Evolutionary conservation across 306 rosid species (phyloP), one percentile per base, ranked within the genome.

Genomic region (Cicer bijugum): DNA sequence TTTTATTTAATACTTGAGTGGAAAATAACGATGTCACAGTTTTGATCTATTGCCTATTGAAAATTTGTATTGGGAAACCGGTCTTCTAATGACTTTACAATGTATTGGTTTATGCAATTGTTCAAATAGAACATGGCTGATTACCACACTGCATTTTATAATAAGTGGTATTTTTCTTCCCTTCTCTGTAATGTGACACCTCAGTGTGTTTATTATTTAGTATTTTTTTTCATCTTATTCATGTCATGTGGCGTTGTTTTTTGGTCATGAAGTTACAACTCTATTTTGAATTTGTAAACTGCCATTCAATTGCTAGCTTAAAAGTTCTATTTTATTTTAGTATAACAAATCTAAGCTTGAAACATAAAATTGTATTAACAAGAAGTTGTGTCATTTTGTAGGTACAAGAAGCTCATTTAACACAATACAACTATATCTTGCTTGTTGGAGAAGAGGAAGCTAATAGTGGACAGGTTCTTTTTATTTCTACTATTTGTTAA

Each of bases 371-470:
- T 60, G 45, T 59, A 42, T 53, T 81, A 68, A 69, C 71, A 45
- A 28, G 58, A 71, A 35, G 2, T 80, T 52, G 58, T 83, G 68
- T 44, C 50, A 77, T 72, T 55, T 45, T 84, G 73, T 88, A 92
- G 98, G 91, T 93, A 15, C 91, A 91, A 39, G 98, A 93, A 86
- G 98, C 96, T 28, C 93, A 81, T 53, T 48, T 89, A 74, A 92
- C 97, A 10, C 93, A 89, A 39, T 89, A 87, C 82, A 92, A 92
- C 83, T 92, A 74, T 63, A 87, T 90, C 70, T 80, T 90, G 85
- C 93, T 92, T 63, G 98, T 92, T 39, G 98, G 98, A 17, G 98
- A 92, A 83, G 85, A 92, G 72, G 97, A 92, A 79, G 90, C 91
- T 45, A 84, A 89, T 51, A 84, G 86, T 2, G 96, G 91, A 85